Base-by-base conservation (phyloP, 352 stramenopile species). In the Globisporangium okanoganense region DNA sequence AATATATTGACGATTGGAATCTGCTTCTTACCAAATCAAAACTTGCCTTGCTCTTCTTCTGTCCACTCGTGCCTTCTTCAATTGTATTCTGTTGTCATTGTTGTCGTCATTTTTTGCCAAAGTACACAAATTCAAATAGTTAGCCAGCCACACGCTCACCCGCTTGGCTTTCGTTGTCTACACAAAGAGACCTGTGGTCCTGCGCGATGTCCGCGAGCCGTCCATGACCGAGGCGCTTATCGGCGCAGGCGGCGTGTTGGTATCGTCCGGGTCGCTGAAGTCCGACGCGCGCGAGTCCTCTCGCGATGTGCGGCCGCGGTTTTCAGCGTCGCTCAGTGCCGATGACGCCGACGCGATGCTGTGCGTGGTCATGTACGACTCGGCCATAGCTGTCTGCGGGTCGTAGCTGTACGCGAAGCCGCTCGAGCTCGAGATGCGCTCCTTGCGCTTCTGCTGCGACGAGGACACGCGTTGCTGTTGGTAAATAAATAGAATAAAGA, bases 331-430 rank as follows among this genome's bases (percentile, higher is more conserved):
- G 22, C 69, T 65, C 58, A 92, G 82, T 2, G 82, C 85, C 7
- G 79, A 84, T 20, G 72, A 70, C 0, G 71, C 79, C 8, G 84
- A 85, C 20, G 69, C 68, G 22, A 85, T 65, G 43, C 79, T 85
- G 67, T 84, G 80, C 13, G 78, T 88, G 7, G 80, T 76, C 65
- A 94, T 92, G 67, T 90, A 89, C 56, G 79, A 85, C 64, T 94
- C 85, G 35, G 82, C 85, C 66, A 85, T 67, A 45, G 85, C 85
- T 24, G 85, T 92, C 53, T 88, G 78, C 5, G 82, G 79, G 58
- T 94, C 85, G 63, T 89, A 88, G 54, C 85, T 94, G 68, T 88
- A 94, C 20, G 85, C 85, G 61, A 90, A 94, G 24, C 85, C 85
- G 48, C 85, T 87, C 36, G 58, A 65, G 47, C 73, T 87, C 43